A percentile compares a stretch with the other conserved stretches of the same genome.
Conservation (phyloP, 1,139 yeast genomes). For the Pichia sp. region DNA sequence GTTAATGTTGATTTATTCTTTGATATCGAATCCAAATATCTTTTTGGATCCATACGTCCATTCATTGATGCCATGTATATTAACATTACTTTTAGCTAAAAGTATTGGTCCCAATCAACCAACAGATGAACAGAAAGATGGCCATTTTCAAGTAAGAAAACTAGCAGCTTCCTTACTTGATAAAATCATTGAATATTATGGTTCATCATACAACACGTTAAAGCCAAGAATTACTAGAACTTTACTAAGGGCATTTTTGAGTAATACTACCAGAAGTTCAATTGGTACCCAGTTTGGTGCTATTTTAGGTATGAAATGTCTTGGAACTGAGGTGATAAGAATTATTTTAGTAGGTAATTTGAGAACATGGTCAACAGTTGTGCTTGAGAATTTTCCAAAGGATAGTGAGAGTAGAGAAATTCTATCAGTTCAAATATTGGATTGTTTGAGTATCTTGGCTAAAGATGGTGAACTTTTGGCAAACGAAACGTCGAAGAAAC, state of each 20-base stretch:
- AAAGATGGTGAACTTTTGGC: constrained; percentile 27
- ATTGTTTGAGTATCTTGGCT: constrained; percentile 43
- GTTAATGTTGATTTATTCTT: constrained; percentile 82
- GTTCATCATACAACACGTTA: constrained; percentile 80
- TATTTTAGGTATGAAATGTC: constrained; percentile 69
- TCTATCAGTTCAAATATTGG: constrained; percentile 45
- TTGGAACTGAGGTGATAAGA: constrained; percentile 86
- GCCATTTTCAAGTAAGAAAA: constrained; percentile 51
- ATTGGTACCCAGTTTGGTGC: constrained; percentile 93
- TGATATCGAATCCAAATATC: constrained; percentile 76
- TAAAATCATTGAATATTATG: constrained; percentile 69
- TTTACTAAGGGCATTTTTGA: constrained; percentile 80
- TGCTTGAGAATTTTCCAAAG: constrained; percentile 29
- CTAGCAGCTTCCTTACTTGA: constrained; percentile 80
- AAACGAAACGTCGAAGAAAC: constrained; percentile 14
- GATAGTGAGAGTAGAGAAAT: constrained; percentile 32
- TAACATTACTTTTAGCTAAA: constrained; percentile 83
- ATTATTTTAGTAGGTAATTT: constrained; percentile 80
- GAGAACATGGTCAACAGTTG: constrained; percentile 66
- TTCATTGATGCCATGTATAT: constrained; percentile 89
- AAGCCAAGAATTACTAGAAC: constrained; percentile 95
- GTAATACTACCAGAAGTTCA: constrained; percentile 37
- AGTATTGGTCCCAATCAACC: constrained; percentile 56
- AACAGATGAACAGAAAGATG: constrained; percentile 17
- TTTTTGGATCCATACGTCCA: constrained; percentile 95